Evolutionary conservation across 2,329 filamentous ascomycete species (phyloP), one percentile per base, ranked within the genome.

Genomic region (Basipetospora chlamydospora): DNA sequence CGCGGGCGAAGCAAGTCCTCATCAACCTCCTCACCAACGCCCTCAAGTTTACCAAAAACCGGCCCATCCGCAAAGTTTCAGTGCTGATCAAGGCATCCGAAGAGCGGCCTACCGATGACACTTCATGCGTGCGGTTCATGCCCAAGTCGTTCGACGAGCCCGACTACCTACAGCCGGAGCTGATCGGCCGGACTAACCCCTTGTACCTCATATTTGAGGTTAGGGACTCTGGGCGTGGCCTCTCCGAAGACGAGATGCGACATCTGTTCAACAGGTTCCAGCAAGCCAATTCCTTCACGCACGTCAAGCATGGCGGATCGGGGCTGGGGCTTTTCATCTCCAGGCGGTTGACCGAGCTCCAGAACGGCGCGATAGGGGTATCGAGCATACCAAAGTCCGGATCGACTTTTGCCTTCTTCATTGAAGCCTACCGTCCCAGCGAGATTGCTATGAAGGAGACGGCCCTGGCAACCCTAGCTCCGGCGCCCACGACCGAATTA

Each of bases 1-100:
- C 77, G 12, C 68, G 82, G 17, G 73, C 88, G 34, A 68, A 81
- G 35, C 82, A 88, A 53, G 78, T 87, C 1, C 61, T 87, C 3
- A 85, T 88, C 51, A 88, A 88, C 46, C 64, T 88, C 2, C 70
- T 82, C 7, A 83, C 80, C 6, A 88, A 88, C 47, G 80, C 81
- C 0, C 77, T 88, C 53, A 88, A 88, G 47, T 88, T 87, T 49
- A 88, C 83, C 1, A 74, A 74, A 25, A 65, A 65, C 0, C 71
- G 77, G 13, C 63, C 64, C 12, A 69, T 61, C 10, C 67, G 75
- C 6, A 70, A 71, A 28, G 66, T 74, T 23, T 57, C 56, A 1
- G 59, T 73, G 2, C 56, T 52, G 22, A 53, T 74, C 32, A 63
- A 63, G 31, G 65, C 60, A 7, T 64, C 56, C 16, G 52, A 46